Conservation (phyloP, 169 alveolate genomes). For the Cryptosporidium canis region DNA sequence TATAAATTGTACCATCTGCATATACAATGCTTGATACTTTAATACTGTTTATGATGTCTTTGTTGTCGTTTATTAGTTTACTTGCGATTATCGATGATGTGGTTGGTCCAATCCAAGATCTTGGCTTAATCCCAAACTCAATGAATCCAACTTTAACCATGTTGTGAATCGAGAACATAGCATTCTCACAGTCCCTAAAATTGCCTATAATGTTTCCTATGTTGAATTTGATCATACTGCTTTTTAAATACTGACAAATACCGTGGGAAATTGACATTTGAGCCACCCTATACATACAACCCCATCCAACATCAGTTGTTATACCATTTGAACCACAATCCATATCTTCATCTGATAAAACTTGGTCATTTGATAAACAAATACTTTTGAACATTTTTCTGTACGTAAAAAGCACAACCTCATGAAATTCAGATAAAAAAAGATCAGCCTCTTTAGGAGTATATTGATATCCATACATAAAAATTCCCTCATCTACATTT, state of each 20-base stretch:
- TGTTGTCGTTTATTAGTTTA: slow-evolving; percentile 17
- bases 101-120: slow-evolving; percentile 65
- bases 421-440: slow-evolving; percentile 6
- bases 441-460: neutral
- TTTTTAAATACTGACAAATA: slow-evolving; percentile 1
- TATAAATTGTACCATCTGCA: slow-evolving; percentile 48
- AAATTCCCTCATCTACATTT: neutral
- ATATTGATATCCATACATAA: slow-evolving; percentile 9
- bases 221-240: neutral
- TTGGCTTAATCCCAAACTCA: slow-evolving; percentile 33
- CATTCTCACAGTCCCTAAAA: slow-evolving; percentile 16
- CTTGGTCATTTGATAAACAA: neutral
- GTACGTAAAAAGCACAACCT: slow-evolving; percentile 39
- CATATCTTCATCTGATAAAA: no score
- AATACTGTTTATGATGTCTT: neutral
- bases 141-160: slow-evolving; percentile 3
- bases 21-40: slow-evolving; percentile 26
- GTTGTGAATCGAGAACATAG: slow-evolving; percentile 49
- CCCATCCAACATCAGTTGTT: slow-evolving; percentile 64
- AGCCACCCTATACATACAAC: slow-evolving; percentile 57
- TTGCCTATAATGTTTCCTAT: neutral
- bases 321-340: neutral
- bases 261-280: slow-evolving; percentile 48
- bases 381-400: slow-evolving; percentile 22
- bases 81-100: slow-evolving; percentile 58